phyloP scores from a whole-genome alignment of 345 rosid species.

The Geranium brycei region DNA sequence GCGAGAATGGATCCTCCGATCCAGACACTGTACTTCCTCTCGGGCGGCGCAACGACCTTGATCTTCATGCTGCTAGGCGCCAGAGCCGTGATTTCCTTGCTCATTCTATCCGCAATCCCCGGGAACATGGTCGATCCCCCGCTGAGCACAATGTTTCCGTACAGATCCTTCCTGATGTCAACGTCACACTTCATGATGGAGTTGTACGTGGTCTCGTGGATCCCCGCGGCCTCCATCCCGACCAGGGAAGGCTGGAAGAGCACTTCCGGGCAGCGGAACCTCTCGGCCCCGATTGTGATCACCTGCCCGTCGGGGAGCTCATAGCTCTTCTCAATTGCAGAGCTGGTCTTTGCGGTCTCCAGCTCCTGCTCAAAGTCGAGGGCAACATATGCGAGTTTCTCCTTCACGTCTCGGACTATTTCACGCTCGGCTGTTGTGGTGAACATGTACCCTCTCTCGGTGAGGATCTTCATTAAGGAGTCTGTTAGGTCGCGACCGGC shows the following conservation, averaged over 20 bases:
- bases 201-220: slow-evolving; percentile 38
- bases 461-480: slow-evolving; percentile 39
- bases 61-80: slow-evolving; percentile 43
- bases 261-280: slow-evolving; percentile 46
- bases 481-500: slow-evolving; percentile 50
- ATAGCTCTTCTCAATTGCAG: slow-evolving; percentile 30
- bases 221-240: slow-evolving; percentile 38
- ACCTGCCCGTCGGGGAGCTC: slow-evolving; percentile 41
- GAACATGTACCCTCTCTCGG: slow-evolving; percentile 43
- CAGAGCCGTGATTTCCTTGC: slow-evolving; percentile 39
- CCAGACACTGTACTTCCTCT: slow-evolving; percentile 50
- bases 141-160: slow-evolving; percentile 39
- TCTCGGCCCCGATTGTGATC: slow-evolving; percentile 38
- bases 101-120: slow-evolving; percentile 40
- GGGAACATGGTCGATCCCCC: slow-evolving; percentile 48
- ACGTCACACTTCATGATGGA: slow-evolving; percentile 39
- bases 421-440: slow-evolving; percentile 48
- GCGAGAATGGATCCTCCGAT: slow-evolving; percentile 45
- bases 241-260: slow-evolving; percentile 39
- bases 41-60: slow-evolving; percentile 48
- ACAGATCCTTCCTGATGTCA: slow-evolving; percentile 38
- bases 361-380: slow-evolving; percentile 43
- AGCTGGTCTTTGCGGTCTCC: slow-evolving; percentile 38
- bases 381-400: slow-evolving; percentile 39
- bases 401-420: slow-evolving; percentile 47